A percentile compares a stretch with the other conserved stretches of the same genome.
Conservation (phyloP, 441 rosid genomes). For the Brassica balearica region DNA sequence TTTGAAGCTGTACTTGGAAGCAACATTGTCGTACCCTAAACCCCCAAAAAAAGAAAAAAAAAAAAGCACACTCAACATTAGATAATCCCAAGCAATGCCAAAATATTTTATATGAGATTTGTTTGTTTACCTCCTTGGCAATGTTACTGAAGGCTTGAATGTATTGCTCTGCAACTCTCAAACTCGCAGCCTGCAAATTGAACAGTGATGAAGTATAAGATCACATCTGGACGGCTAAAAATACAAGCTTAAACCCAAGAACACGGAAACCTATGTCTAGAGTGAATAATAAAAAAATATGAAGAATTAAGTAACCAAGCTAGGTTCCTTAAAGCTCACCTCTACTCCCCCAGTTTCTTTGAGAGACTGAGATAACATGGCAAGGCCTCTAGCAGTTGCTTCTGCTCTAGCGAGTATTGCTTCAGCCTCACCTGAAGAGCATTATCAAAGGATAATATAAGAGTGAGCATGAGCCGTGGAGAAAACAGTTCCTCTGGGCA, state of each 20-base stretch:
- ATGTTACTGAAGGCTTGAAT: conserved; percentile 84
- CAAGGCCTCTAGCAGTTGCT: conserved; percentile 83
- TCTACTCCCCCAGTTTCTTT: conserved; percentile 84
- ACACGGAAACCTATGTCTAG: conserved; percentile 5
- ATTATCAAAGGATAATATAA: conserved; percentile 16
- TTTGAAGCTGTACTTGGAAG: conserved; percentile 74
- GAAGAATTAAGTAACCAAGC: conserved; percentile 32
- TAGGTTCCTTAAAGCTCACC: conserved; percentile 51
- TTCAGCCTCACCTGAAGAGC: conserved; percentile 85
- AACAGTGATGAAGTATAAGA: neutral
- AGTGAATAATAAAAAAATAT: conserved; percentile 1
- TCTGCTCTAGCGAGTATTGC: conserved; percentile 86
- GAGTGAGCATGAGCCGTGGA: conserved; percentile 12
- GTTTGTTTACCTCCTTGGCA: conserved; percentile 78
- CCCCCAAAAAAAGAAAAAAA: neutral
- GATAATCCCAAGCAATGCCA: neutral
- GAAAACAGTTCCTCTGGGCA: conserved; percentile 23
- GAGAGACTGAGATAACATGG: conserved; percentile 69
- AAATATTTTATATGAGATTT: neutral
- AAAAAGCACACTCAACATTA: conserved; percentile 2
- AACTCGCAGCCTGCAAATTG: conserved; percentile 44
- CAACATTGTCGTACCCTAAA: conserved; percentile 85
- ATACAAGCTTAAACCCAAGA: neutral
- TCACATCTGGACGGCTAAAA: conserved; percentile 8
- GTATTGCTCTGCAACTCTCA: conserved; percentile 67